Conservation (phyloP, 2,329 filamentous ascomycete species). For the Alternaria longipes region DNA sequence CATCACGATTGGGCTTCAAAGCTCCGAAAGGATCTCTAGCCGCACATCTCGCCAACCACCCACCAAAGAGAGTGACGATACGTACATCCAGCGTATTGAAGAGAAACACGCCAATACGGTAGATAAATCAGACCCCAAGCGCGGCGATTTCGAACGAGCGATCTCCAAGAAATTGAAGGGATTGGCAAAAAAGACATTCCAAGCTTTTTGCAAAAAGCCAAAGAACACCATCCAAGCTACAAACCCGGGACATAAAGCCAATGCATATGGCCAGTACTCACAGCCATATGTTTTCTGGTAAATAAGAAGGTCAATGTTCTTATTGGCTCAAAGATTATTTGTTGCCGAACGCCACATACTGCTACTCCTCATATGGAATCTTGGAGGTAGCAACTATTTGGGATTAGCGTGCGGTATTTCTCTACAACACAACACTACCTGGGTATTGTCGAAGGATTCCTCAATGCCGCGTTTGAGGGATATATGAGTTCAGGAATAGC, state of each 20-base stretch:
- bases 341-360: not conserved
- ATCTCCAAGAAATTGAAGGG: not conserved
- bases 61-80: not conserved
- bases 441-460: no score
- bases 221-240: not conserved
- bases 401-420: constrained; percentile 3
- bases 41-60: not conserved
- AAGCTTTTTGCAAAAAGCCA: not conserved
- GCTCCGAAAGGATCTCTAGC: not conserved
- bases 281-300: not conserved
- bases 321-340: not conserved
- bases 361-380: not conserved
- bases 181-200: not conserved
- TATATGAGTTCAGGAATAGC: no score
- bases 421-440: not conserved
- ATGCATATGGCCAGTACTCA: not conserved
- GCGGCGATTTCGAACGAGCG: not conserved
- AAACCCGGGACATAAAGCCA: not conserved
- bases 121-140: not conserved
- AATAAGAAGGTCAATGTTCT: not conserved
- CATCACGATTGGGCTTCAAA: not conserved
- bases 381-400: not conserved
- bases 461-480: no score
- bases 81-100: not conserved
- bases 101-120: not conserved